phyloP scores from a whole-genome alignment of 495 filamentous ascomycete genomes.

The Xylaria castorea region DNA sequence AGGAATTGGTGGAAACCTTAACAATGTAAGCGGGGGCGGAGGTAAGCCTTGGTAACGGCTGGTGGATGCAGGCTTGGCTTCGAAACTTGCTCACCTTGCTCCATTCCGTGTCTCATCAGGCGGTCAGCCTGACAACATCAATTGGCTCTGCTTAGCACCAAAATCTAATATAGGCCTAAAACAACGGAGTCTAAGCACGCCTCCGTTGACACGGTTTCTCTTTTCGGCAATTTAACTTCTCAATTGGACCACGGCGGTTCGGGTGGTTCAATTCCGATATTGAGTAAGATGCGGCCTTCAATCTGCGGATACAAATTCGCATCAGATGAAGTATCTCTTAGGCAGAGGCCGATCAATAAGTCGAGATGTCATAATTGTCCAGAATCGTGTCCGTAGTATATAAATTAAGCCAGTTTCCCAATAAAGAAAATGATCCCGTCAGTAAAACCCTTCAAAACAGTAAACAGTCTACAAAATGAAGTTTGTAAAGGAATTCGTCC shows the following conservation, averaged over 20 bases:
- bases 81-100: slow-evolving; percentile 19
- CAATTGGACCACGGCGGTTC: slow-evolving; percentile 1
- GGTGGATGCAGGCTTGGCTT: neutral
- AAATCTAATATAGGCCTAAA: neutral
- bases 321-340: neutral
- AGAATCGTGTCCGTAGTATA: neutral
- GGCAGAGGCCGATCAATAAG: neutral
- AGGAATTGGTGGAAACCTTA: neutral
- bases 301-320: neutral
- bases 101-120: neutral
- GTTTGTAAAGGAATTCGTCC: neutral
- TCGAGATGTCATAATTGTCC: neutral
- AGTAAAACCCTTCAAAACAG: neutral
- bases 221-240: neutral
- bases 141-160: neutral
- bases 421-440: neutral
- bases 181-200: neutral
- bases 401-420: neutral
- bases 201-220: neutral
- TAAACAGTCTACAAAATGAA: slow-evolving; percentile 4
- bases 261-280: neutral
- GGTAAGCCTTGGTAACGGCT: too few relatives aligned
- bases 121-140: neutral
- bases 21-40: neutral
- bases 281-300: neutral